Evolutionary conservation across 2,329 filamentous ascomycete genomes (phyloP).

Genomic region (Colletotrichum nymphaeae): DNA sequence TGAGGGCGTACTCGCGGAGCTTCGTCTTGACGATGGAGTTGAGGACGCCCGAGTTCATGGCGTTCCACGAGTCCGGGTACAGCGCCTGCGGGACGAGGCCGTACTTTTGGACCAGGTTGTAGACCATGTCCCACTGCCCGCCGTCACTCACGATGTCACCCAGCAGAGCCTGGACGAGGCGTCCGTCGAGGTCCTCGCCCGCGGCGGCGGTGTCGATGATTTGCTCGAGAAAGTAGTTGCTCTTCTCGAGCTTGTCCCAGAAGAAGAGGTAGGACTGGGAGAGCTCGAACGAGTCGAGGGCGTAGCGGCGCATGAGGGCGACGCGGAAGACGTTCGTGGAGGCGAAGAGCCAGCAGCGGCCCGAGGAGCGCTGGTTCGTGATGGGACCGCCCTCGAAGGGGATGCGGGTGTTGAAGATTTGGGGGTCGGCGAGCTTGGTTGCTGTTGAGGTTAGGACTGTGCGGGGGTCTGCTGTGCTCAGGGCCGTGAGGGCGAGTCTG

Average conservation of each 20-base stretch:
- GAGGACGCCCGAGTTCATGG: constrained; percentile 75
- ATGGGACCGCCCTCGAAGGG: constrained; percentile 85
- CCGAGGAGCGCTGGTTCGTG: constrained; percentile 85
- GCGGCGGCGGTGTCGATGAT: constrained; percentile 75
- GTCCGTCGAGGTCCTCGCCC: constrained; percentile 75
- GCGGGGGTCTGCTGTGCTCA: constrained; percentile 75
- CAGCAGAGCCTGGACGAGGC: constrained; percentile 78
- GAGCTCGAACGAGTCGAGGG: constrained; percentile 83
- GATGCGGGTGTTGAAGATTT: constrained; percentile 86
- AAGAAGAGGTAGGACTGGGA: constrained; percentile 90
- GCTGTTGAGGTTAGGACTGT: constrained; percentile 73
- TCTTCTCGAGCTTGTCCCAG: constrained; percentile 94
- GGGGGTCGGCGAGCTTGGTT: constrained; percentile 75
- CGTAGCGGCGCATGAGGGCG: constrained; percentile 87
- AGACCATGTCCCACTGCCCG: constrained; percentile 93
- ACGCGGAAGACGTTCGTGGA: constrained; percentile 92
- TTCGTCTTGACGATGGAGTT: constrained; percentile 84
- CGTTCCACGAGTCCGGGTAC: constrained; percentile 87
- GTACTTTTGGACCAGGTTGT: constrained; percentile 87
- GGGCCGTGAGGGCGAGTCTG: constrained; percentile 80
- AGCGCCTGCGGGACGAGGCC: constrained; percentile 85
- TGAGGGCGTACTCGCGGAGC: constrained; percentile 85
- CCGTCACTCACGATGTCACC: constrained; percentile 79
- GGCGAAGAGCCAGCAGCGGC: constrained; percentile 92
- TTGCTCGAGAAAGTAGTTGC: constrained; percentile 89